Base-by-base conservation (phyloP, 1,284 basidiomycete genomes). In the Heterobasidion occidentale region DNA sequence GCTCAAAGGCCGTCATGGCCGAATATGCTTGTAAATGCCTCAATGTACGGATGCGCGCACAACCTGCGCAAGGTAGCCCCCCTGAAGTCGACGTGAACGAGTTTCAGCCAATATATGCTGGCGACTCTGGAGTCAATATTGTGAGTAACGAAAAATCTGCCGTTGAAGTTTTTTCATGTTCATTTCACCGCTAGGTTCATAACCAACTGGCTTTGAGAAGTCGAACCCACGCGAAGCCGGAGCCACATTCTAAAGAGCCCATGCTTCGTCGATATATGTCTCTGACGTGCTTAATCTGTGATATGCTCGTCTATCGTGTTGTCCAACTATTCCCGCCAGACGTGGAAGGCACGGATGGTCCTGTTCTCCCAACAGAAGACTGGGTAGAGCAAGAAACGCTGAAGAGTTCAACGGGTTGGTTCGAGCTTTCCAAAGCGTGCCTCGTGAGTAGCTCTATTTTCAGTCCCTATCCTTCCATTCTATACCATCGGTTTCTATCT, bases 311-410 rank as follows among this genome's bases (percentile, higher is more conserved):
- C 17, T 92, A 92, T 73, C 88, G 88, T 53, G 81, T 90, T 42
- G 72, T 75, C 59, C 86, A 88, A 61, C 70, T 77, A 38, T 76
- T 85, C 50, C 71, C 80, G 44, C 69, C 73, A 46, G 83, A 86
- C 53, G 68, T 81, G 6, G 84, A 86, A 59, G 74, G 75, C n/a
- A 78, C 78, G 54, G 85, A 87, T 58, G 84, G 86, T 7, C 80
- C 83, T 2, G 70, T 90, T 7, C 70, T 89, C 46, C 86, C 87
- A 9, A 80, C 80, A 2, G 81, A 85, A 55, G 86, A 88, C 50
- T 90, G 86, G 84, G 80, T 80, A 15, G 88, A 91, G 69, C 77
- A 79, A 54, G 85, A 89, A 64, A 71, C 83, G 47, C 73, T 91
- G 67, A 80, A 80, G 69, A 86, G 83, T 60, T 69, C 76, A 34